phyloP scores from a whole-genome alignment of 768 basidiomycete species.

The Sutorius australiensis region DNA sequence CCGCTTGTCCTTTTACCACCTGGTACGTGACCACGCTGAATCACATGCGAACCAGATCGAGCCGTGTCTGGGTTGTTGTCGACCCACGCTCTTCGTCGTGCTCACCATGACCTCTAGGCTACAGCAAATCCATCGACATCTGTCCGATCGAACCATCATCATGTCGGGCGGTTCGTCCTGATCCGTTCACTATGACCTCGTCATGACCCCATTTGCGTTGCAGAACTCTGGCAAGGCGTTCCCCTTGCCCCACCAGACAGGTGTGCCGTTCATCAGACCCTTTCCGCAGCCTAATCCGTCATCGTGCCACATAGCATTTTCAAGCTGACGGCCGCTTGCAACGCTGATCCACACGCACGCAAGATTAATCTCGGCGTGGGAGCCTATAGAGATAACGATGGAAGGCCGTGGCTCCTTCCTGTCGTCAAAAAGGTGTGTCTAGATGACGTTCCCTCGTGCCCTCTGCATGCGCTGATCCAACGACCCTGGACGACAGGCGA shows the following conservation, averaged over 20 bases:
- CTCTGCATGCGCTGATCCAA: conserved; percentile 1
- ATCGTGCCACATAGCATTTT: conserved; percentile 59
- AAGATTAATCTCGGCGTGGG: conserved; percentile 94
- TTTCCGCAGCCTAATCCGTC: conserved; percentile 2
- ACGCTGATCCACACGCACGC: conserved; percentile 65
- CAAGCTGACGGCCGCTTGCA: conserved; percentile 87
- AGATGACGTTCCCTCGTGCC: not conserved
- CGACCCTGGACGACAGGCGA: conserved; percentile 50
- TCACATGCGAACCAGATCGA: conserved; percentile 16
- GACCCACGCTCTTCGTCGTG: not conserved
- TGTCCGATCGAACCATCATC: conserved; percentile 40
- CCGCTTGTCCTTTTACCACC: not conserved
- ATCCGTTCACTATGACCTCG: conserved; percentile 3
- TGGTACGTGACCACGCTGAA: conserved; percentile 6
- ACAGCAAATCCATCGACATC: conserved; percentile 55
- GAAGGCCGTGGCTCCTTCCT: conserved; percentile 89
- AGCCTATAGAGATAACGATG: conserved; percentile 84
- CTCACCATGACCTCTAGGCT: conserved; percentile 54
- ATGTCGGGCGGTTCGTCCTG: conserved; percentile 54
- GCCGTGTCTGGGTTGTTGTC: not conserved
- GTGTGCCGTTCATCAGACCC: conserved; percentile 34
- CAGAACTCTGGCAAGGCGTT: conserved; percentile 73
- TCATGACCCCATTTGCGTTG: not conserved
- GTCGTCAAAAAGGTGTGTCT: conserved; percentile 79
- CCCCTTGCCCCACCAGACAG: conserved; percentile 85